These are phyloP conservation scores for Brettanomyces nanus DNA, from an alignment of 805 yeast genomes.

Conservation along the genomic window DNA sequence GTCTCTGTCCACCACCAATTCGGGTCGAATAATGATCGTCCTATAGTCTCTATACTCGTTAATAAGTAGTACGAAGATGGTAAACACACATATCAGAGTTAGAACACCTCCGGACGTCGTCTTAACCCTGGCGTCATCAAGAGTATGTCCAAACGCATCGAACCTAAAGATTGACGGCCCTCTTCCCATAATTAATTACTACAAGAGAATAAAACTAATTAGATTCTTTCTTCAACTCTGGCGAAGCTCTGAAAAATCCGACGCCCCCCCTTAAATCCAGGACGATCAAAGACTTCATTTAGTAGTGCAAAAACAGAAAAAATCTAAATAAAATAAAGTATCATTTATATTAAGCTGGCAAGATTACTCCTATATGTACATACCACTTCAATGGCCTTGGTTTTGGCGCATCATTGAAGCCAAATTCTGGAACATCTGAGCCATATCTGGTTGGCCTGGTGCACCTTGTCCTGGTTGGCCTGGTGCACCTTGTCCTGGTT, in stretches of 20 bases:
- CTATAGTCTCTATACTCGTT: constrained; percentile 76
- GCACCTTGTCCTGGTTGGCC: constrained; percentile 10
- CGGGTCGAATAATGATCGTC: constrained; percentile 63
- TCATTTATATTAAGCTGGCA: no score
- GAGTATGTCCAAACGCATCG: constrained; percentile 91
- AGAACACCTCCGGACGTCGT: constrained; percentile 89
- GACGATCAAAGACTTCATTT: not conserved
- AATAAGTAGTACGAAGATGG: constrained; percentile 53
- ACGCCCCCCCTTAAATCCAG: not conserved
- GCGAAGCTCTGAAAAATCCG: not conserved
- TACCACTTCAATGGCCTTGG: no score
- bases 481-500: not conserved
- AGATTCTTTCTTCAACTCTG: no score
- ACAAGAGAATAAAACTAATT: not conserved
- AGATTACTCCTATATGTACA: no score
- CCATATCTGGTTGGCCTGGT: constrained; percentile 23
- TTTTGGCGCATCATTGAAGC: constrained; percentile 28
- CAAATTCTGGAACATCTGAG: constrained; percentile 27
- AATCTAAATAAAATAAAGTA: no score
- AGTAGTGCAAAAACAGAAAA: not conserved
- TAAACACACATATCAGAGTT: constrained; percentile 58
- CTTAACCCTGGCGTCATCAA: constrained; percentile 83
- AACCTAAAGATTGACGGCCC: constrained; percentile 40
- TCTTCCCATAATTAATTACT: constrained; percentile 4
- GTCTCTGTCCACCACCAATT: constrained; percentile 82